Conservation (phyloP, 805 yeast species). For the Dipodascopsis tothii region DNA sequence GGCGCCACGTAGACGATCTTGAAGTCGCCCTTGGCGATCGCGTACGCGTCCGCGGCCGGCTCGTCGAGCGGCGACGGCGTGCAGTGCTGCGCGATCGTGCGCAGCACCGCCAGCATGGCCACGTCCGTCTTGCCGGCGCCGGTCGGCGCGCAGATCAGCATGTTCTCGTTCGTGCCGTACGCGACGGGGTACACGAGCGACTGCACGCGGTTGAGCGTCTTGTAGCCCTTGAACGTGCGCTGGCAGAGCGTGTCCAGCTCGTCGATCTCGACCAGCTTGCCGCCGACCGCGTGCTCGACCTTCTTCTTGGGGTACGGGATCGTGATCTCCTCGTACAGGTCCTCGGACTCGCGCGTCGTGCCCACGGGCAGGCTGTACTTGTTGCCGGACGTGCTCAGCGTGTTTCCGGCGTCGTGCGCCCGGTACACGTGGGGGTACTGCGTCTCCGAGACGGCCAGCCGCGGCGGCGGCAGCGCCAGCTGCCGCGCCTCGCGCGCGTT, state of each 20-base stretch:
- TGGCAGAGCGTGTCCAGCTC: slow-evolving; percentile 72
- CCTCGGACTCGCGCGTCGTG: slow-evolving; percentile 41
- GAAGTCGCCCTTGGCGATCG: slow-evolving; percentile 73
- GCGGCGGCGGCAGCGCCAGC: slow-evolving; percentile 11
- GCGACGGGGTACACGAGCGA: slow-evolving; percentile 87
- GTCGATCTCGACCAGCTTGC: slow-evolving; percentile 47
- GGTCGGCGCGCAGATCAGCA: slow-evolving; percentile 95
- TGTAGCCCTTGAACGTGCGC: slow-evolving; percentile 75
- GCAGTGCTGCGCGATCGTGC: slow-evolving; percentile 62
- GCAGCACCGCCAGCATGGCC: slow-evolving; percentile 72
- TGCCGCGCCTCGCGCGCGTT: slow-evolving; percentile 24
- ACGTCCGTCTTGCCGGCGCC: slow-evolving; percentile 98
- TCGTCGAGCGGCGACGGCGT: slow-evolving; percentile 39
- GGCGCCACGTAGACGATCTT: slow-evolving; percentile 92
- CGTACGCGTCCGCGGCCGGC: slow-evolving; percentile 40
- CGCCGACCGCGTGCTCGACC: slow-evolving; percentile 34
- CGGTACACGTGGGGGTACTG: slow-evolving; percentile 84
- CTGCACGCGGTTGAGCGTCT: slow-evolving; percentile 77
- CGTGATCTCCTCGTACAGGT: slow-evolving; percentile 64
- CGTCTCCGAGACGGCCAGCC: slow-evolving; percentile 31
- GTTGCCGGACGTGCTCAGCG: slow-evolving; percentile 72
- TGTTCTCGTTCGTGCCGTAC: slow-evolving; percentile 84
- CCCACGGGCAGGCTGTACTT: slow-evolving; percentile 76
- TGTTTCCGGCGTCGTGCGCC: slow-evolving; percentile 57
- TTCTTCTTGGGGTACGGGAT: slow-evolving; percentile 66